Evolutionary conservation across 1,284 basidiomycete genomes (phyloP).

Genomic region (Ustilago hordei): DNA sequence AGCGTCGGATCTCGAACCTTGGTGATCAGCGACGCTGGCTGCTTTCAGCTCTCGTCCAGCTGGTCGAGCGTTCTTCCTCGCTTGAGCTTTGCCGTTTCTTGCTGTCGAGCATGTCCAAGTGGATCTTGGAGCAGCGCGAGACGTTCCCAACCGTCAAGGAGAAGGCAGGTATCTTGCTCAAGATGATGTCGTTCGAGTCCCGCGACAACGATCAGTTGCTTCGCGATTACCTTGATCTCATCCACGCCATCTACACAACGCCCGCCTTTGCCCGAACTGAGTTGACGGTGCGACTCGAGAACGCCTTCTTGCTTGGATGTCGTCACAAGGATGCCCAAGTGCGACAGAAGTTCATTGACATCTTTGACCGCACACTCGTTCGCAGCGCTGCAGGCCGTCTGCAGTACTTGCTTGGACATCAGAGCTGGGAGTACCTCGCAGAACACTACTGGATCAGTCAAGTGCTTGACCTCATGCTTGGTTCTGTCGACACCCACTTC

Average conservation of each 20-base stretch:
- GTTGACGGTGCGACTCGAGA: slow-evolving; percentile 91
- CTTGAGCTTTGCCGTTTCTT: slow-evolving; percentile 84
- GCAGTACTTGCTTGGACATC: slow-evolving; percentile 90
- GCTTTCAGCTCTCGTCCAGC: slow-evolving; percentile 78
- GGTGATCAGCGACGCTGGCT: slow-evolving; percentile 77
- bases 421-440: slow-evolving; percentile 93
- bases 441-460: slow-evolving; percentile 96
- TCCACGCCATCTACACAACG: slow-evolving; percentile 94
- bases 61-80: slow-evolving; percentile 94
- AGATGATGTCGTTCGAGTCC: slow-evolving; percentile 87
- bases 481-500: slow-evolving; percentile 69
- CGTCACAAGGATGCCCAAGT: slow-evolving; percentile 83
- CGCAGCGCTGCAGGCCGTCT: slow-evolving; percentile 84
- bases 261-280: slow-evolving; percentile 88
- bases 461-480: slow-evolving; percentile 88
- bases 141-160: slow-evolving; percentile 88
- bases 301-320: slow-evolving; percentile 92
- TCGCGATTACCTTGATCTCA: slow-evolving; percentile 86
- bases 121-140: slow-evolving; percentile 78
- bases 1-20: slow-evolving; percentile 73
- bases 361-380: slow-evolving; percentile 89
- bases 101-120: slow-evolving; percentile 86
- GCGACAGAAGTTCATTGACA: slow-evolving; percentile 87
- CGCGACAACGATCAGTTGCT: slow-evolving; percentile 80
- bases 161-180: slow-evolving; percentile 88